These are phyloP conservation scores for Wickerhamiella allomyrinae DNA, from an alignment of 805 yeast species.

Conservation along the genomic window DNA sequence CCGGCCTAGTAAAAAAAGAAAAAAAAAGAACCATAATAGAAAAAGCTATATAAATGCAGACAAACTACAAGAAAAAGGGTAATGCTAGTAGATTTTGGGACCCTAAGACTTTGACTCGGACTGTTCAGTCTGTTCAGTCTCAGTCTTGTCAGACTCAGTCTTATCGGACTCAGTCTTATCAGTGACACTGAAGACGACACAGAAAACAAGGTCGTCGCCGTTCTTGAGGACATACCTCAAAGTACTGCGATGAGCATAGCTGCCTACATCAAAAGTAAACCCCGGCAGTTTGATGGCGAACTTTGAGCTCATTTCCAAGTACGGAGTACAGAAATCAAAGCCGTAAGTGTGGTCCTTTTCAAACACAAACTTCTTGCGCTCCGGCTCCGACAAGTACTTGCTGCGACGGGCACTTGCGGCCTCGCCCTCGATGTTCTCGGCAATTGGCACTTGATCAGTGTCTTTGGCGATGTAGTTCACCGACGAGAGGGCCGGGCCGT, in stretches of 20 bases:
- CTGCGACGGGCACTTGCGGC: slow-evolving; percentile 28
- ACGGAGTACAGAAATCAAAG: slow-evolving; percentile 43
- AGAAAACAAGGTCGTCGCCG: slow-evolving; percentile 17
- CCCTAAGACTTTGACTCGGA: no score
- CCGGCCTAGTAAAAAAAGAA: no score
- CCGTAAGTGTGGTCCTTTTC: slow-evolving; percentile 27
- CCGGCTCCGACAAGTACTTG: slow-evolving; percentile 29
- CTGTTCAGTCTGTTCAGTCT: no score
- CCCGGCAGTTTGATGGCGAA: slow-evolving; percentile 43
- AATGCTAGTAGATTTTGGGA: no score
- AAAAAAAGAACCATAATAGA: no score
- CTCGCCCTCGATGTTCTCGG: slow-evolving; percentile 15
- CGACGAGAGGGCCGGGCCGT: slow-evolving; percentile 46
- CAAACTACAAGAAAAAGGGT: no score
- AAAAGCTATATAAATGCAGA: no score
- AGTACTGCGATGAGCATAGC: slow-evolving; percentile 26
- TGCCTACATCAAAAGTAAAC: slow-evolving; percentile 25
- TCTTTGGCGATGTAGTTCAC: slow-evolving; percentile 32
- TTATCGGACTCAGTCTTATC: background rate
- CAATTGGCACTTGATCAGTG: slow-evolving; percentile 7
- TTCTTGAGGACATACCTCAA: slow-evolving; percentile 25
- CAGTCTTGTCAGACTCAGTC: no score
- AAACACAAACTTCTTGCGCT: slow-evolving; percentile 32
- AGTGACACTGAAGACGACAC: slow-evolving; percentile 16
- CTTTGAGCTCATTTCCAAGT: slow-evolving; percentile 35